A percentile compares a stretch with the other conserved stretches of the same genome.
Conservation (phyloP, 306 rosid genomes). For the Cucurbita maxima region DNA sequence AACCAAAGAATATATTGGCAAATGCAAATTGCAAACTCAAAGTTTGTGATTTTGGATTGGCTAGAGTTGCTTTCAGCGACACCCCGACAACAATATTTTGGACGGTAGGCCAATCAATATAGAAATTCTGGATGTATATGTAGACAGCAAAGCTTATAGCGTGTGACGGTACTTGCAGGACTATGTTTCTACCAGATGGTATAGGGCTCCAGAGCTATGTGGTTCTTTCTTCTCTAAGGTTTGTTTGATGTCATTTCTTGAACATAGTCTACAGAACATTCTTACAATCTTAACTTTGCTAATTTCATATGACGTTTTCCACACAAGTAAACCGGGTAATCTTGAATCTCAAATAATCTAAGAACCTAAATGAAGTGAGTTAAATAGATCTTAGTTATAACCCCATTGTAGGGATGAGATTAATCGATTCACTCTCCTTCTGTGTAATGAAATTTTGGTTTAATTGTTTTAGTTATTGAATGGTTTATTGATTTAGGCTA, state of each 20-base stretch:
- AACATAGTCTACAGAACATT: neutral
- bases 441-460: neutral
- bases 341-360: no score
- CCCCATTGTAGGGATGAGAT: neutral
- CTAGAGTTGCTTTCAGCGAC: constrained; percentile 91
- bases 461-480: neutral
- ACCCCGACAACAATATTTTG: constrained; percentile 81
- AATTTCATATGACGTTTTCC: neutral
- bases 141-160: neutral
- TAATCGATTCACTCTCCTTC: neutral
- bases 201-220: constrained; percentile 95
- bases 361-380: no score
- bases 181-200: constrained; percentile 98
- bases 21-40: constrained; percentile 97
- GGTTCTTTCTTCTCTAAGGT: constrained; percentile 98
- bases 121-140: neutral
- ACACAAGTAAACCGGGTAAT: no score
- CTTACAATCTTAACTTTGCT: neutral
- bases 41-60: constrained; percentile 92
- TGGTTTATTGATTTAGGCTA: neutral
- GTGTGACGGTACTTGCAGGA: constrained; percentile 32
- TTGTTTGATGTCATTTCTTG: constrained; percentile 9
- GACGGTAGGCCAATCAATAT: constrained; percentile 46
- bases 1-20: constrained; percentile 91
- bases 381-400: neutral